Evolutionary conservation across 495 filamentous ascomycete genomes (phyloP).

Genomic region (Friedmanniomyces simplex): DNA sequence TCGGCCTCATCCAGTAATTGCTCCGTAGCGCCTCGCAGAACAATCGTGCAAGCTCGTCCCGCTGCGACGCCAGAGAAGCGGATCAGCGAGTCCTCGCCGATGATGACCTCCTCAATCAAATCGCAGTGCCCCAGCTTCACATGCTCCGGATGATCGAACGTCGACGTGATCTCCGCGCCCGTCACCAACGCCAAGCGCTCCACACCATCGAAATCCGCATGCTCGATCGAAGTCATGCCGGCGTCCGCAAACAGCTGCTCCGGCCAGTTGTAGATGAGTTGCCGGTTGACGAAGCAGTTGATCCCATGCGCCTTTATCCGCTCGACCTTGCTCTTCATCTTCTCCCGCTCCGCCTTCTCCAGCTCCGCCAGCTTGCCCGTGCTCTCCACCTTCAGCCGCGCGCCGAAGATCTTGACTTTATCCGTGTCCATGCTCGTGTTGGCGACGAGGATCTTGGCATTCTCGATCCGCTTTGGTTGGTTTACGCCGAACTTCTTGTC

Average conservation of each 20-base stretch:
- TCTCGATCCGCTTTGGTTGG: constrained; percentile 93
- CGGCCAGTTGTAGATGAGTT: constrained; percentile 99
- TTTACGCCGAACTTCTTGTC: constrained; percentile 99
- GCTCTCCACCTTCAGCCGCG: constrained; percentile 85
- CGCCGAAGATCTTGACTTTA: constrained; percentile 99
- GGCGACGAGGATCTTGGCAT: constrained; percentile 93
- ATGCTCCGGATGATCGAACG: constrained; percentile 94
- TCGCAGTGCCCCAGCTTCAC: constrained; percentile 95
- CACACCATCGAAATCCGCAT: constrained; percentile 97
- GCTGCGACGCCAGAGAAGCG: constrained; percentile 94
- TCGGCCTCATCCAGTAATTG: constrained; percentile 96
- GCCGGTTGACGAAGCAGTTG: constrained; percentile 99
- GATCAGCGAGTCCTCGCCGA: constrained; percentile 93
- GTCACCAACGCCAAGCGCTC: constrained; percentile 92
- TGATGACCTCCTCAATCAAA: constrained; percentile 93
- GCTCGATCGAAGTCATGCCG: constrained; percentile 96
- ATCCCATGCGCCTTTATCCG: constrained; percentile 98
- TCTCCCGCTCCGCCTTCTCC: constrained; percentile 94
- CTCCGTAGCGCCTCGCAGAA: constrained; percentile 90
- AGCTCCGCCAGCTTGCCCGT: constrained; percentile 94
- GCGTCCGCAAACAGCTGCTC: constrained; percentile 97
- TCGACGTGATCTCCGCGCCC: constrained; percentile 92
- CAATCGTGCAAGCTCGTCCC: constrained; percentile 91
- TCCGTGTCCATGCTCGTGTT: constrained; percentile 99
- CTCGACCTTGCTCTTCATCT: constrained; percentile 98